Evolutionary conservation across 225 moss, liverwort and hornwort species (phyloP).

Genomic region (Physcomitrium patens): DNA sequence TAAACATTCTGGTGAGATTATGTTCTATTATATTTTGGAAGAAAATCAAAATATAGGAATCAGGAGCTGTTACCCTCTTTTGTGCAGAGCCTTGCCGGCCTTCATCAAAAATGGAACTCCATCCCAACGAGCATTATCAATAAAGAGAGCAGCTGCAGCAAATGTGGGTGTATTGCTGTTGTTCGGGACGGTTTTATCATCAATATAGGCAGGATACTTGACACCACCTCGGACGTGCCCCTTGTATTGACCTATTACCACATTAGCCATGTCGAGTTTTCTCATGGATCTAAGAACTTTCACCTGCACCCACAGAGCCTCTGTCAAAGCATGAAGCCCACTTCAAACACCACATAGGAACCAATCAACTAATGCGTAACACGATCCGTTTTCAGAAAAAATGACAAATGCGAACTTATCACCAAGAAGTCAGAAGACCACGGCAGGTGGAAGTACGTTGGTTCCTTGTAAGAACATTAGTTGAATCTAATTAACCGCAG

Average conservation of each 20-base stretch:
- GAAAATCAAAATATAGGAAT: neutral
- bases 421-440: too few species aligned
- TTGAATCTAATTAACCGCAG: too few species aligned
- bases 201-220: conserved; percentile 65
- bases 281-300: conserved; percentile 77
- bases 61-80: conserved; percentile 42
- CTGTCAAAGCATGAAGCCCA: neutral
- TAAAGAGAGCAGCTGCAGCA: conserved; percentile 75
- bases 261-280: conserved; percentile 51
- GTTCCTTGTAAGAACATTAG: too few species aligned
- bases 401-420: too few species aligned
- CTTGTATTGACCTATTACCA: conserved; percentile 72
- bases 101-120: conserved; percentile 82
- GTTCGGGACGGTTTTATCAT: conserved; percentile 70
- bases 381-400: too few species aligned
- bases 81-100: conserved; percentile 75
- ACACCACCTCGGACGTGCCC: conserved; percentile 66
- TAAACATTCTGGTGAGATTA: too few species aligned
- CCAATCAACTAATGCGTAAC: too few species aligned
- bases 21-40: neutral
- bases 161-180: conserved; percentile 75
- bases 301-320: conserved; percentile 44
- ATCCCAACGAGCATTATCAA: conserved; percentile 78
- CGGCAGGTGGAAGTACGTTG: too few species aligned
- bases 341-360: too few species aligned